phyloP scores from a whole-genome alignment of 495 filamentous ascomycete species.

The Venustampulla echinocandica region DNA sequence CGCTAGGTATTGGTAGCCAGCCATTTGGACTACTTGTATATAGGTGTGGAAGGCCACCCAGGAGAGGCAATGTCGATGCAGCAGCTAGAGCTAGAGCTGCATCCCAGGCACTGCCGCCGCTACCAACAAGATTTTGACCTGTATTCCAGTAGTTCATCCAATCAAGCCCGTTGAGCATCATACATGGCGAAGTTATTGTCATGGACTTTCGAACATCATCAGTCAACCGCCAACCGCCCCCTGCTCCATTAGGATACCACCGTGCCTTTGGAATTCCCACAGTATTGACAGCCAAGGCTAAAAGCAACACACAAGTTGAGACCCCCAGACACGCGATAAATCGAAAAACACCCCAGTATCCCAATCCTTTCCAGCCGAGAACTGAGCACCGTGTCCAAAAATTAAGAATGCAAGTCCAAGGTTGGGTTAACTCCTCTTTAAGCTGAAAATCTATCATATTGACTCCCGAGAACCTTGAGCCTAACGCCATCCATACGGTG shows the following conservation, averaged over 20 bases:
- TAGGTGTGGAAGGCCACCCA: background rate
- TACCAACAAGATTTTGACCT: background rate
- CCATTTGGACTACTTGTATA: background rate
- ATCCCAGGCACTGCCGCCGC: background rate
- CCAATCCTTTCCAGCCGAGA: background rate
- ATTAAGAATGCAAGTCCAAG: background rate
- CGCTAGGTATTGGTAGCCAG: background rate
- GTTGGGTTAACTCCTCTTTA: background rate
- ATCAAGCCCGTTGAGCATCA: background rate
- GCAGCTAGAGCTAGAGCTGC: background rate
- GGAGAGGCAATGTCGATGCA: background rate
- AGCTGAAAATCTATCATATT: background rate
- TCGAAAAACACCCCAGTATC: background rate
- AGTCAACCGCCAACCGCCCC: background rate
- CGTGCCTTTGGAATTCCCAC: background rate
- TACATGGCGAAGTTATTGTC: background rate
- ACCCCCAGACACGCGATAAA: background rate
- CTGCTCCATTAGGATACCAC: background rate
- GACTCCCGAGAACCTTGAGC: background rate
- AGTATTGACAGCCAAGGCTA: background rate
- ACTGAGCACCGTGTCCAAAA: background rate
- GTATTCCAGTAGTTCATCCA: background rate
- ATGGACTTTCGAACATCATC: background rate
- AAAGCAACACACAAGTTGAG: background rate
- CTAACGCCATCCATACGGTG: background rate